Percentiles rank a stretch among this genome's conserved stretches.
These are phyloP conservation scores for Tulasnella sp. DNA, from an alignment of 768 basidiomycete genomes.

Conservation along the genomic window DNA sequence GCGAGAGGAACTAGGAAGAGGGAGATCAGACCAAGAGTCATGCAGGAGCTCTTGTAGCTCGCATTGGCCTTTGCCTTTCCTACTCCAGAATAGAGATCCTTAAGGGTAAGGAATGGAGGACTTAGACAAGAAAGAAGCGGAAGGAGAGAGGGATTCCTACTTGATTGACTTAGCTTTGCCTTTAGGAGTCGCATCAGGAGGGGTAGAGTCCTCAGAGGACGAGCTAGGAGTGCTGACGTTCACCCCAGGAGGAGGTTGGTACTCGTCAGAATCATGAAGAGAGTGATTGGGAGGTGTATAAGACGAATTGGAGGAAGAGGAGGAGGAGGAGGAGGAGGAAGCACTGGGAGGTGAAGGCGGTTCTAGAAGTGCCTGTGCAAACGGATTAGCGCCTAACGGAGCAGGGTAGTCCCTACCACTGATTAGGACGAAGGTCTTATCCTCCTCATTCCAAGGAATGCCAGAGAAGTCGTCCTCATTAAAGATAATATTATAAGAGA, in stretches of 20 bases:
- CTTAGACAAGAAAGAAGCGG: neutral
- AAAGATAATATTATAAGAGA: slow-evolving; percentile 9
- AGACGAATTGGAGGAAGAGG: neutral
- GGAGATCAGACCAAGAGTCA: no score
- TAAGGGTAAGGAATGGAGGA: neutral
- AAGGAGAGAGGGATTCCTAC: neutral
- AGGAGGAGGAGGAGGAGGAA: neutral
- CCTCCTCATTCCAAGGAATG: neutral
- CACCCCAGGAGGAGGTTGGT: neutral
- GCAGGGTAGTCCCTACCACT: neutral
- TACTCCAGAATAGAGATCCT: no score
- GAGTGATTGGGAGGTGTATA: neutral
- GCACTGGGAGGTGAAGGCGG: neutral
- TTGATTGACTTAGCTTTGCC: neutral
- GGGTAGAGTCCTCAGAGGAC: neutral
- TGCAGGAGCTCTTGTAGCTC: no score
- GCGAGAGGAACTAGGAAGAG: no score
- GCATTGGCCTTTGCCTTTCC: no score
- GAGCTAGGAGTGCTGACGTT: neutral
- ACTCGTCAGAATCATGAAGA: neutral
- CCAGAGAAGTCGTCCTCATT: slow-evolving; percentile 5
- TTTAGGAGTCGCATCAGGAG: neutral
- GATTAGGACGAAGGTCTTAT: no score
- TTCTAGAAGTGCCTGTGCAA: neutral
- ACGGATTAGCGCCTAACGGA: neutral